Conservation (phyloP, 1,284 basidiomycete genomes). For the Coniferiporia weirii region DNA sequence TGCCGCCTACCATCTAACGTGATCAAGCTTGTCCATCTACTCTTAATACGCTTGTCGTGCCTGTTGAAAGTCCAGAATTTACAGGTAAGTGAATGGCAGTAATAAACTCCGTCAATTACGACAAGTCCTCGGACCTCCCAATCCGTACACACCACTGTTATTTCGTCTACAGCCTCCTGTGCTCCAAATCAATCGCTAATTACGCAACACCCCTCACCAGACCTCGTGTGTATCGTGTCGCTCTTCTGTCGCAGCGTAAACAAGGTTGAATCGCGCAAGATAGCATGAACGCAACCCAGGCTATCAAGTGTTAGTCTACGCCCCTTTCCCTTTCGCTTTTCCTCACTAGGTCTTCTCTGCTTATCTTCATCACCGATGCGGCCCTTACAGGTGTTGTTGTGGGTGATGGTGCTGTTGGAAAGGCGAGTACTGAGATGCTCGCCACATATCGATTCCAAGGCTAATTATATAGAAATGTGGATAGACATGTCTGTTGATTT, state of each 20-base stretch:
- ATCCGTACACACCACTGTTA: not conserved
- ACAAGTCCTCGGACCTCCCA: not conserved
- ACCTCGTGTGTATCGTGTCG: not conserved
- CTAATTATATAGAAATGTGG: conserved; percentile 16
- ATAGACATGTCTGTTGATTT: conserved; percentile 94
- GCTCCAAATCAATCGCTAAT: conserved; percentile 1
- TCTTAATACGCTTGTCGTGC: not conserved
- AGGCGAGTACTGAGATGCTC: conserved; percentile 51
- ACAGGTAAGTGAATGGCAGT: not conserved
- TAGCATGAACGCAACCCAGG: conserved; percentile 55
- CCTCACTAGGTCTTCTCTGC: not conserved
- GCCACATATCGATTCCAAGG: not conserved
- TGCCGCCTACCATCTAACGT: not conserved
- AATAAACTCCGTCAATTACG: not conserved
- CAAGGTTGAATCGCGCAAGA: conserved; percentile 2
- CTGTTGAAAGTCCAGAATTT: not conserved
- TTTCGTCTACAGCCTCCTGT: conserved; percentile 8
- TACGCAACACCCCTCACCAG: not conserved
- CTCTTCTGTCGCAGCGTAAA: not conserved
- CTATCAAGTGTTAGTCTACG: conserved; percentile 56
- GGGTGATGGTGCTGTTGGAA: conserved; percentile 99
- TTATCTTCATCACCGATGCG: conserved; percentile 27
- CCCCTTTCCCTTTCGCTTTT: conserved; percentile 10
- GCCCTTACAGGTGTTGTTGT: conserved; percentile 85
- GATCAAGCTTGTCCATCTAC: not conserved